phyloP scores from a whole-genome alignment of 164 flowering plant species.

The Houttuynia cordata region DNA sequence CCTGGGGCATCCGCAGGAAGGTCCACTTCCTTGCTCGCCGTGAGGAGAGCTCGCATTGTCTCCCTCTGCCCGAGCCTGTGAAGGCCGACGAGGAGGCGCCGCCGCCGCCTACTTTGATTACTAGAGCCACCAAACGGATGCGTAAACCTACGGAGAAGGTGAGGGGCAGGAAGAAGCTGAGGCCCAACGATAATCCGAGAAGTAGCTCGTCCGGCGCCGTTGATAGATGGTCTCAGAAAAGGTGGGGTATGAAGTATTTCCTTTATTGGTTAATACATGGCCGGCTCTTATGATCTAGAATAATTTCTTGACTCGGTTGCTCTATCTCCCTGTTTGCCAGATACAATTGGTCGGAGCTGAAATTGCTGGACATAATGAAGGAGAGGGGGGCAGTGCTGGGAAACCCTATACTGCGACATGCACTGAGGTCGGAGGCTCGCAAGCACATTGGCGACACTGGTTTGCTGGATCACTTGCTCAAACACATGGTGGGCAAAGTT shows the following conservation, averaged over 20 bases:
- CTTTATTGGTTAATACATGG: no score
- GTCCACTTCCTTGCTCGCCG: constrained; percentile 33
- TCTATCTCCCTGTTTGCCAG: constrained; percentile 5
- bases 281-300: no score
- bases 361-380: constrained; percentile 57
- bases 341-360: constrained; percentile 56
- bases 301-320: no score
- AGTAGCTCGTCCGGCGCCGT: not conserved
- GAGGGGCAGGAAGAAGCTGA: constrained; percentile 32
- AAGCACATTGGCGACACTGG: constrained; percentile 87
- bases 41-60: constrained; percentile 5
- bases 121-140: constrained; percentile 21
- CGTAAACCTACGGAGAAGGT: not conserved
- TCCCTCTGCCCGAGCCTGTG: not conserved
- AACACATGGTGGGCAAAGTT: constrained; percentile 75
- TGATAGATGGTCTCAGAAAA: not conserved
- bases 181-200: constrained; percentile 16
- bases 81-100: constrained; percentile 2
- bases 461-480: constrained; percentile 68
- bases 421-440: constrained; percentile 53
- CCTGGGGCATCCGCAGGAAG: constrained; percentile 45
- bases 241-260: no score
- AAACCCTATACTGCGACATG: constrained; percentile 54
- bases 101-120: not conserved
- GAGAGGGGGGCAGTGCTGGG: constrained; percentile 42